phyloP scores from a whole-genome alignment of 495 filamentous ascomycete species.

The Platismatia glauca region DNA sequence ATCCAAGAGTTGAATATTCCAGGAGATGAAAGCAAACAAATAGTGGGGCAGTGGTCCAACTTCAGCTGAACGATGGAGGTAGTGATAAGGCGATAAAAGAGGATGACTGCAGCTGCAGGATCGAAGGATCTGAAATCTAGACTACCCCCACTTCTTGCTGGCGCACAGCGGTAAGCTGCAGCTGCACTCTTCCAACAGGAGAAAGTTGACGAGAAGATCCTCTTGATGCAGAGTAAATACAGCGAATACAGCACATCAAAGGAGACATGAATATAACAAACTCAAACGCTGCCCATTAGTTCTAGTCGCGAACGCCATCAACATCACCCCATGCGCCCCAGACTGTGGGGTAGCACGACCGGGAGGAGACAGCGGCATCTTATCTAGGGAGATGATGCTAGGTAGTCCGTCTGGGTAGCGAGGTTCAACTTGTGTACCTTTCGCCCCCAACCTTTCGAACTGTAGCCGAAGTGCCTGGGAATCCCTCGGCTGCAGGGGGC shows the following conservation, averaged over 20 bases:
- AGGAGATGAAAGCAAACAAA: neutral
- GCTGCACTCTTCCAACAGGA: neutral
- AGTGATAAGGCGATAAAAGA: neutral
- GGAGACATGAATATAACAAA: neutral
- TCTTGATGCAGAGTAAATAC: neutral
- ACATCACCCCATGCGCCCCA: neutral
- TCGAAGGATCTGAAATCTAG: neutral
- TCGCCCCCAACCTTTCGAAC: too few relatives aligned
- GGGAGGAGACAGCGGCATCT: conserved; percentile 11
- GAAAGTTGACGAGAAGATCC: neutral
- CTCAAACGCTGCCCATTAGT: neutral
- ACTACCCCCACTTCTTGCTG: neutral
- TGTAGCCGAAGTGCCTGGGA: too few relatives aligned
- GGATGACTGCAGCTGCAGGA: neutral
- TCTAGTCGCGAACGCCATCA: neutral
- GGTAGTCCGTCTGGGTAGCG: neutral
- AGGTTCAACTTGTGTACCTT: neutral
- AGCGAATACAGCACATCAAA: neutral
- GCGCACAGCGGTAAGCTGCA: neutral
- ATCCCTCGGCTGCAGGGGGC: neutral
- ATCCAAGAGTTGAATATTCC: neutral
- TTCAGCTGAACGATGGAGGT: neutral
- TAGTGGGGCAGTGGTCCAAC: neutral
- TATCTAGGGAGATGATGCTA: neutral
- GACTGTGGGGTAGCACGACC: neutral